A percentile compares a stretch with the other conserved stretches of the same genome.
These are phyloP conservation scores for Solanum chacoense DNA, from an alignment of 305 asterid species.

Conservation along the genomic window DNA sequence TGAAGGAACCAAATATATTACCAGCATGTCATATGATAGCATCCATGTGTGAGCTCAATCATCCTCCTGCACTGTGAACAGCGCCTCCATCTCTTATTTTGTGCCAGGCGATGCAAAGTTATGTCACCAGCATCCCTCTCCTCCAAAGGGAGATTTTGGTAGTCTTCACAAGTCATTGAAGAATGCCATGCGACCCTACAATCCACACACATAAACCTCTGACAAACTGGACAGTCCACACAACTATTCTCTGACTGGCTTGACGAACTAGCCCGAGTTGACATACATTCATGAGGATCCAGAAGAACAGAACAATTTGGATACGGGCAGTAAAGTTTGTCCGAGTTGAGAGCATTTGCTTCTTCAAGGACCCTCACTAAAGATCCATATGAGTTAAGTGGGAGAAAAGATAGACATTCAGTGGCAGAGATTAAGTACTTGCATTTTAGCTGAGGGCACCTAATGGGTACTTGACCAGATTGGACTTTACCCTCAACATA, in stretches of 20 bases:
- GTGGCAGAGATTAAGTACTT: conserved; percentile 48
- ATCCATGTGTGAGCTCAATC: conserved; percentile 61
- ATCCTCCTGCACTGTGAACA: conserved; percentile 60
- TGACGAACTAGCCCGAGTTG: conserved; percentile 44
- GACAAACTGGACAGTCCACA: conserved; percentile 72
- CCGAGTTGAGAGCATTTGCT: conserved; percentile 28
- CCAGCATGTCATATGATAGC: conserved; percentile 79
- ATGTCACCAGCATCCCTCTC: conserved; percentile 51
- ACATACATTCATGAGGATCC: conserved; percentile 51
- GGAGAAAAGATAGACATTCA: conserved; percentile 61
- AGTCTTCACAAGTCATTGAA: conserved; percentile 68
- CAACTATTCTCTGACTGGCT: conserved; percentile 42
- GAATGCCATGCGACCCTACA: conserved; percentile 89
- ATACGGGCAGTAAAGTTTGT: conserved; percentile 54
- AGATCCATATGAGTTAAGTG: conserved; percentile 55
- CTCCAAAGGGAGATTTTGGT: conserved; percentile 47
- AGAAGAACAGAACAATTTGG: conserved; percentile 61
- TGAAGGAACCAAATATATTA: conserved; percentile 15
- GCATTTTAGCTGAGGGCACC: conserved; percentile 75
- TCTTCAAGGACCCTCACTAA: conserved; percentile 55
- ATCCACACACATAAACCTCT: conserved; percentile 56
- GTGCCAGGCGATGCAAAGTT: conserved; percentile 41
- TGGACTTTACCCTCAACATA: conserved; percentile 65
- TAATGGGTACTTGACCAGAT: conserved; percentile 46
- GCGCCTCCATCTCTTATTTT: conserved; percentile 49